Percentiles rank a stretch among this genome's conserved stretches.
These are phyloP conservation scores for Anisodus acutangulus DNA, from an alignment of 257 asterid genomes.

Conservation along the genomic window DNA sequence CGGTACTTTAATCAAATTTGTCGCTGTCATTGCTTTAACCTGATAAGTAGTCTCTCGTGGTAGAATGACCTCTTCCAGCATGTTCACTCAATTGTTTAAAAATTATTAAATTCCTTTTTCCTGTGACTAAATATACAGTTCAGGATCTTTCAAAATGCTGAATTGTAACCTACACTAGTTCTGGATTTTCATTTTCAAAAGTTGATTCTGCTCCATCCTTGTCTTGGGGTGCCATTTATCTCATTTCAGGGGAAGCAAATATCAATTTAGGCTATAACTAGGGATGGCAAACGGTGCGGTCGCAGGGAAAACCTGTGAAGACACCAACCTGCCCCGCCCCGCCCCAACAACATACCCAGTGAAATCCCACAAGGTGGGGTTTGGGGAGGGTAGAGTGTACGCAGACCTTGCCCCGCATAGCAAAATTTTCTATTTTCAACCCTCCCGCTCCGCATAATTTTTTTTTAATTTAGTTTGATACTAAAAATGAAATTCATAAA, in stretches of 20 bases:
- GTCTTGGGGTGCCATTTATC: constrained; percentile 13
- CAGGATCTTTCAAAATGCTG: neutral
- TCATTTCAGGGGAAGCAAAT: neutral
- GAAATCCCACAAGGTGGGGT: too few species aligned
- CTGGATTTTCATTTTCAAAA: constrained; percentile 13
- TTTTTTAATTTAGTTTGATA: too few species aligned
- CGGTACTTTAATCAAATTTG: neutral
- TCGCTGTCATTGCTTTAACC: neutral
- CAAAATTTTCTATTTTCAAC: too few species aligned
- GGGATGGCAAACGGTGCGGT: too few species aligned
- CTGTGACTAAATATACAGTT: neutral
- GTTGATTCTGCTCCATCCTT: neutral
- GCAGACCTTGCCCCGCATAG: too few species aligned
- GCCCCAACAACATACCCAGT: too few species aligned
- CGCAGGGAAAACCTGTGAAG: too few species aligned
- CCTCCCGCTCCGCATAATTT: too few species aligned
- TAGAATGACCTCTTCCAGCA: constrained; percentile 16
- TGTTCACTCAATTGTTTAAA: constrained; percentile 12
- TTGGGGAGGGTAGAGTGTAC: too few species aligned
- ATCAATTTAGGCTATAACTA: neutral
- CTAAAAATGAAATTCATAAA: too few species aligned
- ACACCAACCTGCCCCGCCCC: too few species aligned
- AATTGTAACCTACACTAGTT: neutral
- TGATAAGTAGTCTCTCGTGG: neutral
- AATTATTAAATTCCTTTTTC: neutral